Evolutionary conservation across 345 rosid species (phyloP).

Genomic region (Boechera stricta): DNA sequence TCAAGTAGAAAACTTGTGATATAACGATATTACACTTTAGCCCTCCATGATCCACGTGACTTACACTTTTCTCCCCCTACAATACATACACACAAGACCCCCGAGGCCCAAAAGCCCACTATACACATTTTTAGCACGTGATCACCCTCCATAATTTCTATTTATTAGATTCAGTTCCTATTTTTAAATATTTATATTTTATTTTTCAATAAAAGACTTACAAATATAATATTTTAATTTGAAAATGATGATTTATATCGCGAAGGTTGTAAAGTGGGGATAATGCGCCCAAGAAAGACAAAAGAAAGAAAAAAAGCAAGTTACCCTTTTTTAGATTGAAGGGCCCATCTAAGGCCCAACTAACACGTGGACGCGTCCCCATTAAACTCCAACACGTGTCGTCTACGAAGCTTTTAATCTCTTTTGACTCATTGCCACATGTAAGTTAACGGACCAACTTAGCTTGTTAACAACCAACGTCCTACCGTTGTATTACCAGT

Average conservation of each 20-base stretch:
- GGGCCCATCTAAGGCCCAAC: conserved; percentile 24
- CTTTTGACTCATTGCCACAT: conserved; percentile 35
- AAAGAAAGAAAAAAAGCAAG: not conserved
- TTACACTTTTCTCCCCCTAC: not conserved
- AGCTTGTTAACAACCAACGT: not conserved
- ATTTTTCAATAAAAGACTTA: no score
- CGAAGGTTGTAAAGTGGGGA: conserved; percentile 21
- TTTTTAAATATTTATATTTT: not conserved
- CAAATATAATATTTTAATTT: no score
- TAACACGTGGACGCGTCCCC: conserved; percentile 23
- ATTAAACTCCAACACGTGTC: conserved; percentile 10
- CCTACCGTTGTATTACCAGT: not conserved
- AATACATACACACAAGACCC: conserved; percentile 6
- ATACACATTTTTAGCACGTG: conserved; percentile 12
- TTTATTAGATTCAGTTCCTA: not conserved
- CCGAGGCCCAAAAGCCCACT: conserved; percentile 24
- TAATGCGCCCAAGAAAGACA: conserved; percentile 2
- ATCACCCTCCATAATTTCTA: not conserved
- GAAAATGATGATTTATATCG: not conserved
- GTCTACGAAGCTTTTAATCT: not conserved
- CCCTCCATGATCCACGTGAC: conserved; percentile 31
- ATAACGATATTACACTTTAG: conserved; percentile 4
- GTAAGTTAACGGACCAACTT: conserved; percentile 8
- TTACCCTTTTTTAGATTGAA: not conserved
- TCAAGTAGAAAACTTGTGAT: conserved; percentile 14